Evolutionary conservation across 1,284 basidiomycete genomes (phyloP).

Genomic region (Ustilago lituana): DNA sequence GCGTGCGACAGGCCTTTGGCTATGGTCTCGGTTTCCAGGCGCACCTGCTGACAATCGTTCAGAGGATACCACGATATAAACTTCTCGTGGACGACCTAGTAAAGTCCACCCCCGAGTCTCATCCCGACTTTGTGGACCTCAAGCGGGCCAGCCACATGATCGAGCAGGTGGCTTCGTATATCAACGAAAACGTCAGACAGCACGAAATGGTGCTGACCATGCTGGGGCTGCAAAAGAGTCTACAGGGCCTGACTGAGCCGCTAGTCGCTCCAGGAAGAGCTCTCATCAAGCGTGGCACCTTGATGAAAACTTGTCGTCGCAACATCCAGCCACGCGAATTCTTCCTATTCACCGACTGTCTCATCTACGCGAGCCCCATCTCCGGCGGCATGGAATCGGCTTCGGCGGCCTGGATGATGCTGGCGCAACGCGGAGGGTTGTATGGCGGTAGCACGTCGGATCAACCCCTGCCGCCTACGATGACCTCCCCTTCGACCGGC

Average conservation of each 20-base stretch:
- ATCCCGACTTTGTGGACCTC: conserved; percentile 54
- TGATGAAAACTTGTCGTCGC: conserved; percentile 64
- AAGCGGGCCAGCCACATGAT: conserved; percentile 50
- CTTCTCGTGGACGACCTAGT: conserved; percentile 62
- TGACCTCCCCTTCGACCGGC: conserved; percentile 72
- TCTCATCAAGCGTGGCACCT: conserved; percentile 58
- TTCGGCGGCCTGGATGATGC: conserved; percentile 53
- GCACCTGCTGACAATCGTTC: conserved; percentile 64
- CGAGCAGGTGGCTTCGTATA: conserved; percentile 60
- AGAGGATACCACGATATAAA: conserved; percentile 66
- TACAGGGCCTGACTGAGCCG: conserved; percentile 59
- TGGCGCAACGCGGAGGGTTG: conserved; percentile 75
- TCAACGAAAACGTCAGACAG: conserved; percentile 65
- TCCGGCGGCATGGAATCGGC: conserved; percentile 55
- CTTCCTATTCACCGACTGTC: conserved; percentile 65
- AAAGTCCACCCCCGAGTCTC: conserved; percentile 54
- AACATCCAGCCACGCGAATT: conserved; percentile 64
- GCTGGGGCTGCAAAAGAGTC: conserved; percentile 60
- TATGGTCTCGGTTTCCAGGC: conserved; percentile 64
- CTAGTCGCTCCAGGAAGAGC: conserved; percentile 61
- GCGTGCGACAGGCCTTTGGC: conserved; percentile 40
- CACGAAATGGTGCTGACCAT: conserved; percentile 64
- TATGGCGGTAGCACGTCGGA: conserved; percentile 23
- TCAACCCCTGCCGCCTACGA: conserved; percentile 11
- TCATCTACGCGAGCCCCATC: conserved; percentile 60